These are phyloP conservation scores for Ogataea populi-albae DNA, from an alignment of 805 yeast species.

Conservation along the genomic window DNA sequence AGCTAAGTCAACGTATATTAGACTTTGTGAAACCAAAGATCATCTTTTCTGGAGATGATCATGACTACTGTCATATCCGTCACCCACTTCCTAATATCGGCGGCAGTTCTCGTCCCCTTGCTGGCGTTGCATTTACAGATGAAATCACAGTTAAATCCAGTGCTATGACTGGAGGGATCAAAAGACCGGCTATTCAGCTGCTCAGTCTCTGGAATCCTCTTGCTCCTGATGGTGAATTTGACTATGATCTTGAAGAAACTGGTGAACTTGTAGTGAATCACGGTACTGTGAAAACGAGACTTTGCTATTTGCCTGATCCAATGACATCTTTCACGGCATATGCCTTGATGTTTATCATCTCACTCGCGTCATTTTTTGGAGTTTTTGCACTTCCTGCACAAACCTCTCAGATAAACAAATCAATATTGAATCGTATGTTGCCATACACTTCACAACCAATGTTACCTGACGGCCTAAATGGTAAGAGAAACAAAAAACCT, in stretches of 20 bases:
- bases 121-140: conserved; percentile 16
- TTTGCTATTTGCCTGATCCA: conserved; percentile 32
- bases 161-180: conserved; percentile 91
- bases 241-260: conserved; percentile 17
- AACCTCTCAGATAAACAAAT: too few relatives aligned
- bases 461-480: too few relatives aligned
- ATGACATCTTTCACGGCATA: conserved; percentile 24
- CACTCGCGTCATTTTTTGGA: conserved; percentile 19
- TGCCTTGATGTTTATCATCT: conserved; percentile 7
- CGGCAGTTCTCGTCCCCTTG: neutral
- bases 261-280: conserved; percentile 22
- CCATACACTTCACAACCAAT: too few relatives aligned
- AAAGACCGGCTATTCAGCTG: conserved; percentile 81
- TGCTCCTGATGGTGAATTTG: conserved; percentile 1
- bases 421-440: too few relatives aligned
- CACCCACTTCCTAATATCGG: conserved; percentile 39
- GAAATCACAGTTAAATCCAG: conserved; percentile 88
- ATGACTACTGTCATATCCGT: conserved; percentile 81
- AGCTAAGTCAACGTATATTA: conserved; percentile 56
- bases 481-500: too few relatives aligned
- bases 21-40: conserved; percentile 57
- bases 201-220: conserved; percentile 52
- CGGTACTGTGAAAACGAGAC: conserved; percentile 26
- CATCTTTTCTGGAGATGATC: conserved; percentile 93
- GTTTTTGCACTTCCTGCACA: too few relatives aligned